Evolutionary conservation across 805 yeast genomes (phyloP).

Genomic region (Candida wancherniae): DNA sequence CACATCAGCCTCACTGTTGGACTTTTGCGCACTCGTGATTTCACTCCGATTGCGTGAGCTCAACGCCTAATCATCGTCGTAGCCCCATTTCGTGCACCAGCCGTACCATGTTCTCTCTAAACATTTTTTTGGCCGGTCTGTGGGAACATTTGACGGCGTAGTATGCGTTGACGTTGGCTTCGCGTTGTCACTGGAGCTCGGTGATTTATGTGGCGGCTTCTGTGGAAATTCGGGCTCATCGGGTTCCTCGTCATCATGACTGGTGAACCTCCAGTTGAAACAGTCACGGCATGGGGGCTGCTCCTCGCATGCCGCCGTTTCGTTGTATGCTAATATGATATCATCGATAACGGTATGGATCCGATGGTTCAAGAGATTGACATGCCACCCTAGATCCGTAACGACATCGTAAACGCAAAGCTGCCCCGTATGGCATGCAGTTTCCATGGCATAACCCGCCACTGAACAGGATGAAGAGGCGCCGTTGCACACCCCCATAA

Average conservation of each 20-base stretch:
- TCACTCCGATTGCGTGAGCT: no score
- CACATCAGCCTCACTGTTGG: no score
- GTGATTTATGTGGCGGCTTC: conserved; percentile 11
- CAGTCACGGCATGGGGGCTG: conserved; percentile 90
- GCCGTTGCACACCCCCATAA: conserved; percentile 95
- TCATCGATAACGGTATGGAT: conserved; percentile 88
- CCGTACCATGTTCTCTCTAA: conserved; percentile 65
- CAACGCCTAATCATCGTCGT: conserved; percentile 25
- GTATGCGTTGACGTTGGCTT: conserved; percentile 4
- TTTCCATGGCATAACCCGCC: conserved; percentile 96
- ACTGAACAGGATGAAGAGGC: conserved; percentile 83
- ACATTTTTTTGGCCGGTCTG: conserved; percentile 42
- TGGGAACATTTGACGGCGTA: conserved; percentile 5
- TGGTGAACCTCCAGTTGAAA: conserved; percentile 77
- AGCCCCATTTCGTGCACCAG: conserved; percentile 48
- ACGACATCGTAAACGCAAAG: conserved; percentile 88
- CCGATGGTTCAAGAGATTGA: conserved; percentile 80
- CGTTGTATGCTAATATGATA: conserved; percentile 65
- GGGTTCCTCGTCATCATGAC: conserved; percentile 39
- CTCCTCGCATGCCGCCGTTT: conserved; percentile 65
- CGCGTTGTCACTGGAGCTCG: conserved; percentile 4
- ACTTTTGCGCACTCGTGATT: no score
- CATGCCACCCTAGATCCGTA: conserved; percentile 85
- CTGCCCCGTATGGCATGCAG: conserved; percentile 88
- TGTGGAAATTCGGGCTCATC: conserved; percentile 34